A percentile compares a stretch with the other conserved stretches of the same genome.
phyloP scores from a whole-genome alignment of 805 yeast species.

The Saturnispora sekii region DNA sequence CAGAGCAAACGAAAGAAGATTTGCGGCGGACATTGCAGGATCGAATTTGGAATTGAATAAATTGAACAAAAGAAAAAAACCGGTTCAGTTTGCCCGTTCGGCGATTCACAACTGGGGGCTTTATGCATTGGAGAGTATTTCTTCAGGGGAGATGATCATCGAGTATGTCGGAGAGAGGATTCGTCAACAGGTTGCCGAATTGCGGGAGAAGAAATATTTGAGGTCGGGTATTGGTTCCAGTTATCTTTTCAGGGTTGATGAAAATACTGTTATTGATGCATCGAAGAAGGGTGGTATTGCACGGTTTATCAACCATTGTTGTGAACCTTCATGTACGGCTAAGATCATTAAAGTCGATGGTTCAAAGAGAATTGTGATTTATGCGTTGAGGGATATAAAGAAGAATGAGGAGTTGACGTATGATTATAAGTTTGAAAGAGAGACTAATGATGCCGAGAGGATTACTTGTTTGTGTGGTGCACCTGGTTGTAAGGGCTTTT shows the following conservation, averaged over 20 bases:
- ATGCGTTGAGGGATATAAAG: constrained; percentile 79
- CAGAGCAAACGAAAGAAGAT: constrained; percentile 78
- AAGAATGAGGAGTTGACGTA: constrained; percentile 91
- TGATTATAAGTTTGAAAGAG: constrained; percentile 92
- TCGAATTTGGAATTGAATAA: constrained; percentile 81
- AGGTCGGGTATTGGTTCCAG: constrained; percentile 93
- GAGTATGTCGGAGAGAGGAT: constrained; percentile 96
- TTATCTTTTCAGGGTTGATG: constrained; percentile 86
- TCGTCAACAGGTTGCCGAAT: constrained; percentile 88
- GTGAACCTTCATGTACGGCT: constrained; percentile 96
- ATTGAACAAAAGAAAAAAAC: constrained; percentile 80
- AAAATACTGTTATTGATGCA: constrained; percentile 92
- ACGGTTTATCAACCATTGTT: constrained; percentile 92
- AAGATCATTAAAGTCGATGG: constrained; percentile 94
- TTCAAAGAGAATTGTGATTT: constrained; percentile 84
- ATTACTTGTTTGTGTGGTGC: constrained; percentile 94
- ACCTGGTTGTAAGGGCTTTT: constrained; percentile 83
- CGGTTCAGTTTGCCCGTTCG: constrained; percentile 93
- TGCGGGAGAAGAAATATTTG: constrained; percentile 76
- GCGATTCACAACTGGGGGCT: constrained; percentile 98
- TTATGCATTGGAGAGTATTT: constrained; percentile 90
- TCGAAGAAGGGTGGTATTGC: constrained; percentile 97
- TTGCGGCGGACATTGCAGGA: constrained; percentile 84
- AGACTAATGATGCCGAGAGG: constrained; percentile 77
- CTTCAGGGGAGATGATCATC: constrained; percentile 94